These are phyloP conservation scores for Sporobolus alterniflorus DNA, from an alignment of 202 grass and related monocot species.

Conservation along the genomic window DNA sequence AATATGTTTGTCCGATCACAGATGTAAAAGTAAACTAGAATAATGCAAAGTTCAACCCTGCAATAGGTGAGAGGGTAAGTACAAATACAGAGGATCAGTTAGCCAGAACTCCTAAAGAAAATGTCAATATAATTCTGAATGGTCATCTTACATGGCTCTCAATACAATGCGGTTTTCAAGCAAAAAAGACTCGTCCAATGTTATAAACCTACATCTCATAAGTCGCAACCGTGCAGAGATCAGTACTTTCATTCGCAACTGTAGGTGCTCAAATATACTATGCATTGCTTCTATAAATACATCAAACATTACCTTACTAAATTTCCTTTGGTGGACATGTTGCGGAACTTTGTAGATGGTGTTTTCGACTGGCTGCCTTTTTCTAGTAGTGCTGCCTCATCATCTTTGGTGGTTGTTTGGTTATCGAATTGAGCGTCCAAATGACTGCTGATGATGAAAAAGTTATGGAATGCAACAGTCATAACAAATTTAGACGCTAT, in stretches of 20 bases:
- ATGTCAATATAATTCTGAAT: not conserved
- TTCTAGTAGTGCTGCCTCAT: constrained; percentile 80
- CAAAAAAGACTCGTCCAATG: constrained; percentile 89
- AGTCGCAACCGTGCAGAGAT: not conserved
- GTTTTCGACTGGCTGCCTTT: constrained; percentile 76
- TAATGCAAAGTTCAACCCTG: constrained; percentile 71
- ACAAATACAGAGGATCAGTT: not conserved
- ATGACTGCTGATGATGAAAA: constrained; percentile 58
- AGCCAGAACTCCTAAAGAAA: not conserved
- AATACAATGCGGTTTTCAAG: constrained; percentile 76
- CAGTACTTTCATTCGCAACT: not conserved
- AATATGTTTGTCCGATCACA: constrained; percentile 89
- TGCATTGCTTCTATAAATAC: not conserved
- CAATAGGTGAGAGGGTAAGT: not conserved
- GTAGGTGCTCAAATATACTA: not conserved
- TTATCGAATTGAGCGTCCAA: constrained; percentile 73
- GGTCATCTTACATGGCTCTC: constrained; percentile 67
- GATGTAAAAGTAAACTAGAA: constrained; percentile 79
- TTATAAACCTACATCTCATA: constrained; percentile 73
- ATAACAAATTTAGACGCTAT: not conserved
- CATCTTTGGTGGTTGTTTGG: constrained; percentile 75
- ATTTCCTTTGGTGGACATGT: constrained; percentile 70
- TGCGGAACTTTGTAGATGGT: constrained; percentile 64
- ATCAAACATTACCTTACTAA: constrained; percentile 67
- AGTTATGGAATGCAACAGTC: not conserved